These are phyloP conservation scores for Danielozyma ontarioensis DNA, from an alignment of 805 yeast genomes.

Conservation along the genomic window DNA sequence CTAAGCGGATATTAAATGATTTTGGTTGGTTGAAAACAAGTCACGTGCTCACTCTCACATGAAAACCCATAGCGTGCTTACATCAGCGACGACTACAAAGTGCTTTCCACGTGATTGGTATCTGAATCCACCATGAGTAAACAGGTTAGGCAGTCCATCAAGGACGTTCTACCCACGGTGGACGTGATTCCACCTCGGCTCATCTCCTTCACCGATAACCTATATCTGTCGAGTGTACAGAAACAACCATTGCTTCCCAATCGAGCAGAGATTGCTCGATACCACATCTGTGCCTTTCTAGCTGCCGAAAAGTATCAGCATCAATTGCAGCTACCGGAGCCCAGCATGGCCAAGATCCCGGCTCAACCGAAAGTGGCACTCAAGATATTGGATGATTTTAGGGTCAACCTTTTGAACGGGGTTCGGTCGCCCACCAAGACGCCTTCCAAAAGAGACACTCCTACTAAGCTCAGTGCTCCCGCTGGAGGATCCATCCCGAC, in stretches of 20 bases:
- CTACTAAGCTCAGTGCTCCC: conserved; percentile 1
- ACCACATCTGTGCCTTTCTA: conserved; percentile 61
- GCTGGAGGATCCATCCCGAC: conserved; percentile 11
- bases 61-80: too few relatives aligned
- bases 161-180: conserved; percentile 44
- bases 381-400: conserved; percentile 42
- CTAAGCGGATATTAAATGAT: too few relatives aligned
- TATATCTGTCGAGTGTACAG: conserved; percentile 50
- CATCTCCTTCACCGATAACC: conserved; percentile 34
- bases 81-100: too few relatives aligned
- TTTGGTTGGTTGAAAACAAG: too few relatives aligned
- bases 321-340: conserved; percentile 43
- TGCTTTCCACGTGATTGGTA: too few relatives aligned
- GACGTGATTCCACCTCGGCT: conserved; percentile 41
- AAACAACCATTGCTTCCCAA: conserved; percentile 44
- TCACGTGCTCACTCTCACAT: too few relatives aligned
- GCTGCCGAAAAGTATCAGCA: conserved; percentile 48
- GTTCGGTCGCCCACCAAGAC: conserved; percentile 13
- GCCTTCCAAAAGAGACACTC: conserved; percentile 12
- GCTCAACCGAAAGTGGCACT: conserved; percentile 43
- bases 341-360: conserved; percentile 51
- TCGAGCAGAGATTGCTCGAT: conserved; percentile 58
- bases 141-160: conserved; percentile 29
- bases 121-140: too few relatives aligned
- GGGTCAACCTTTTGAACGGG: conserved; percentile 31